A percentile compares a stretch with the other conserved stretches of the same genome.
phyloP scores from a whole-genome alignment of 2,329 filamentous ascomycete species.

The Venturia carpophila region DNA sequence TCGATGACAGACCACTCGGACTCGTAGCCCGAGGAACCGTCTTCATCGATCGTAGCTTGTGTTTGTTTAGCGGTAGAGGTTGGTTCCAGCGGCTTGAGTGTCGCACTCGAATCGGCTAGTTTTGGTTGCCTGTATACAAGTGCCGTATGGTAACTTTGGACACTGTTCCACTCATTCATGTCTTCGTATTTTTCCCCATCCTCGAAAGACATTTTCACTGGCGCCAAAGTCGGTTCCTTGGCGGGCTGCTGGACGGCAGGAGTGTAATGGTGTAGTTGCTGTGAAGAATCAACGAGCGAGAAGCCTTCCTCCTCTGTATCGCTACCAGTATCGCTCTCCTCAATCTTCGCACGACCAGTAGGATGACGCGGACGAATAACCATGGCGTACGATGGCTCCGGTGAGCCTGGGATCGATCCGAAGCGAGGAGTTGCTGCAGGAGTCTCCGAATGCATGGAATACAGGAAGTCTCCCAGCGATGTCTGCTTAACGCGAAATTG shows the following conservation, averaged over 20 bases:
- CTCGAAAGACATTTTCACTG: background rate
- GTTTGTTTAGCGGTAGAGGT: background rate
- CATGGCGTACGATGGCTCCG: constrained; percentile 4
- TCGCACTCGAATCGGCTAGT: background rate
- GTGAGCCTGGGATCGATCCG: background rate
- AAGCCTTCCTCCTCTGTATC: constrained; percentile 7
- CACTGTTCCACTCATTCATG: background rate
- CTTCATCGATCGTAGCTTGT: background rate
- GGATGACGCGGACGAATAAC: background rate
- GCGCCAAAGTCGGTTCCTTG: background rate
- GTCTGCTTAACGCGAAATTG: background rate
- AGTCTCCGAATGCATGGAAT: background rate
- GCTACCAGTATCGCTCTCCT: constrained; percentile 11
- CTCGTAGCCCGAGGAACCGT: background rate
- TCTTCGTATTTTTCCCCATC: background rate
- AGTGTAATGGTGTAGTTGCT: constrained; percentile 1
- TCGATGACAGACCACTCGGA: constrained; percentile 9
- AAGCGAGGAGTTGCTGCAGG: background rate
- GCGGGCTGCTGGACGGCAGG: background rate
- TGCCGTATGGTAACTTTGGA: background rate
- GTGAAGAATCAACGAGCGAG: background rate
- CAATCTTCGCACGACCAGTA: background rate
- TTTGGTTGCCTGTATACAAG: background rate
- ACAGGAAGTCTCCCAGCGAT: constrained; percentile 10
- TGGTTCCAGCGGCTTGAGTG: background rate